phyloP scores from a whole-genome alignment of 2,329 filamentous ascomycete species.

The Immersiporthe knoxdaviesiana region DNA sequence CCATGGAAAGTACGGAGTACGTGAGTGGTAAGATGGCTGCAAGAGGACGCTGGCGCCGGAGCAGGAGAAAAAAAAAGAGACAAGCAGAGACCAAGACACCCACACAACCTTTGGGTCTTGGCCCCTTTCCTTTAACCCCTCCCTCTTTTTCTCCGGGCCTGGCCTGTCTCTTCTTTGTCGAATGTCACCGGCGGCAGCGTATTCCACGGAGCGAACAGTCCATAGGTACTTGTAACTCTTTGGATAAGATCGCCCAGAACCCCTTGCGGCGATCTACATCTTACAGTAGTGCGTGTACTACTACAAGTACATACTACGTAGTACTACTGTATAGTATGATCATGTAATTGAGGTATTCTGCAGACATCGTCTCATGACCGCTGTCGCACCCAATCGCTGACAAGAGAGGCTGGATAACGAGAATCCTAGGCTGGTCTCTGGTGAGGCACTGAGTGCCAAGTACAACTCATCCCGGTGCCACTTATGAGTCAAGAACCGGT shows the following conservation, averaged over 20 bases:
- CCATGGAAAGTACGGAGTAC: too few relatives aligned
- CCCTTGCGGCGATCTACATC: not conserved
- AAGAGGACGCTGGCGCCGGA: slow-evolving; percentile 1
- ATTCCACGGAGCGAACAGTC: not conserved
- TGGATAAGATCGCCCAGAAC: not conserved
- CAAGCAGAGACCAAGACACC: not conserved
- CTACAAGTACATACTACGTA: not conserved
- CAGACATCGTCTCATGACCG: not conserved
- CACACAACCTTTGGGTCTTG: not conserved
- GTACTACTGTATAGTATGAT: not conserved
- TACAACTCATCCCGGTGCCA: not conserved
- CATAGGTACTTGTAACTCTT: not conserved
- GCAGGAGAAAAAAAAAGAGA: not conserved
- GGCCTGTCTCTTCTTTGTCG: not conserved
- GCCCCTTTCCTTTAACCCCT: too few relatives aligned
- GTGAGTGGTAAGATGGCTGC: not conserved
- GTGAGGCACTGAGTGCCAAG: not conserved
- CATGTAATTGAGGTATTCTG: not conserved
- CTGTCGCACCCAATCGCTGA: not conserved
- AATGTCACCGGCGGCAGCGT: not conserved
- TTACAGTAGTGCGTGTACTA: not conserved
- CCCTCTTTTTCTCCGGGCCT: not conserved
- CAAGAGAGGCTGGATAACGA: not conserved
- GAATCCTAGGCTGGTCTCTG: not conserved
- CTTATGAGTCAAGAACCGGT: not conserved